Evolutionary conservation across 1,139 yeast genomes (phyloP), one percentile per base, ranked within the genome.

Genomic region (Hansenula lynferdii): DNA sequence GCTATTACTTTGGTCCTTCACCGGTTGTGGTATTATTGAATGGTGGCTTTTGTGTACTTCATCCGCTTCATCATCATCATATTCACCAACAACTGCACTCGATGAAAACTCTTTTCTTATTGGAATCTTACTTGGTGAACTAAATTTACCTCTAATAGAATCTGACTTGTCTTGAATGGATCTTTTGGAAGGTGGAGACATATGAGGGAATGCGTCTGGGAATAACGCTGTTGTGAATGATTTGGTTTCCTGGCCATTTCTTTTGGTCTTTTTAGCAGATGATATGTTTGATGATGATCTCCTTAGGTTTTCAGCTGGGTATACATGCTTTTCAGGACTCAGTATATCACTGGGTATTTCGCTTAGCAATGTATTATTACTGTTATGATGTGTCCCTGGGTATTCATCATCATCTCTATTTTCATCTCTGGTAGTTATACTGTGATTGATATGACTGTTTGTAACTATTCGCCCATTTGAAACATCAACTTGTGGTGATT

Each of bases 321-420:
- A 51, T 1, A 37, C 17, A 25, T 48, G 51, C 28, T 49, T 52
- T 33, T 51, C 57, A 3, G 57, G 57, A 31, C 54, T 50, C n/a
- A 51, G 24, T 6, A 52, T 35, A 28, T 52, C 57, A 38, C 37
- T 40, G 1, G 55, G 55, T 26, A 50, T 32, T 11, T 43, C 52
- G 33, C 51, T 49, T 17, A 38, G n/a, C 3, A 50, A 16, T 1
- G 56, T 52, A 10, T 45, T 45, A 31, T 49, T 44, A 3, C 41
- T 29, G 11, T 23, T 34, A 17, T 15, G 20, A 19, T 30, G 24
- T 2, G 19, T 12, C 6, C 32, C 32, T 17, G 8, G 3, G 12
- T 9, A 21, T 15, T 18, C 29, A 5, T 28, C 32, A 15, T 35
- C 44, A 16, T 35, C 36, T 15, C 39, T 38, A 12, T 30, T 37